Evolutionary conservation across 2,329 filamentous ascomycete genomes (phyloP).

Genomic region (Pestalotiopsis sp.): DNA sequence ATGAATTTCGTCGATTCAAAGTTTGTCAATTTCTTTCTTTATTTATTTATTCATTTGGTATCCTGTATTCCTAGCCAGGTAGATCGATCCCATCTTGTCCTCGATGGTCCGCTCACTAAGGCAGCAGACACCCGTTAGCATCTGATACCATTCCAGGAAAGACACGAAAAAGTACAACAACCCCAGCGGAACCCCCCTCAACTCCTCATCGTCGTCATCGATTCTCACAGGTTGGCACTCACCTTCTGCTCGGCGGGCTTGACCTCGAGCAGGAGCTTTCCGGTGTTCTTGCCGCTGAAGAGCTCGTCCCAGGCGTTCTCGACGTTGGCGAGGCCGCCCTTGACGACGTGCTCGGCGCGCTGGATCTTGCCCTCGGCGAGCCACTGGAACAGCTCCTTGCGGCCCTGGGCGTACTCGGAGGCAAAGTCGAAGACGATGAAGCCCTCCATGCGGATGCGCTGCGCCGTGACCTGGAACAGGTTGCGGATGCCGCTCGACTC

Average conservation of each 20-base stretch:
- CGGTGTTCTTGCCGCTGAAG: constrained; percentile 72
- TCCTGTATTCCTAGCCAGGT: too few species aligned
- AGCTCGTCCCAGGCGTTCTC: constrained; percentile 66
- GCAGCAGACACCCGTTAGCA: too few species aligned
- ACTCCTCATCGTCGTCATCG: not conserved
- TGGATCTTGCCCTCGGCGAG: constrained; percentile 73
- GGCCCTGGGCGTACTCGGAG: constrained; percentile 59
- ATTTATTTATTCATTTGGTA: too few species aligned
- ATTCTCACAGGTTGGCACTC: constrained; percentile 26
- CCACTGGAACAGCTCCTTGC: constrained; percentile 67
- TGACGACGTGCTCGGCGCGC: constrained; percentile 71
- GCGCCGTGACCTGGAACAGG: constrained; percentile 29
- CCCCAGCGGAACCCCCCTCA: not conserved
- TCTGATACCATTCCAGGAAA: too few species aligned
- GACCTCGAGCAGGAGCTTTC: constrained; percentile 63
- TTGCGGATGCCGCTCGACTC: constrained; percentile 50
- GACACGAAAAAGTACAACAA: not conserved
- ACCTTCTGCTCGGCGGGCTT: constrained; percentile 37
- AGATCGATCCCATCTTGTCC: too few species aligned
- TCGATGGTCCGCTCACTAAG: too few species aligned
- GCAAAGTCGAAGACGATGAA: constrained; percentile 75
- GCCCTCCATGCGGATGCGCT: constrained; percentile 66
- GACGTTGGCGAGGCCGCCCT: constrained; percentile 67
- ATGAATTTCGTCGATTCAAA: too few species aligned
- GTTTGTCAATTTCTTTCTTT: too few species aligned